Evolutionary conservation across 208 protist genomes (phyloP), one percentile per base, ranked within the genome.

Genomic region (Acanthamoeba culbertsoni): DNA sequence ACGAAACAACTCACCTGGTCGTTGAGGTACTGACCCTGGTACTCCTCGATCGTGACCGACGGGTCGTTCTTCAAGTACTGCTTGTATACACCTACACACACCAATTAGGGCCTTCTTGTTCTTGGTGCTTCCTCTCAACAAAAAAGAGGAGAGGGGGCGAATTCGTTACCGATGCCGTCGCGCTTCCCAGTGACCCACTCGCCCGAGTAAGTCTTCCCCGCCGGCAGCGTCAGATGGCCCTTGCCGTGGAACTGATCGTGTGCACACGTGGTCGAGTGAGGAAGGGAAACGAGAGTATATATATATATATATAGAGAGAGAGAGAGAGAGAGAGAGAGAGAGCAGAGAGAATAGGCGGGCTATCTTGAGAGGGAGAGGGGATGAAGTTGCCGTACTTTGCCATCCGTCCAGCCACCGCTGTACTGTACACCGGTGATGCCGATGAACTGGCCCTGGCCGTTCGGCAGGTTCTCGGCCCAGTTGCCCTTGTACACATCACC

Each of bases 101-200:
- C n/a, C n/a, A n/a, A n/a, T n/a, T n/a, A n/a, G n/a, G n/a, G n/a
- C n/a, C n/a, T n/a, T n/a, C n/a, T n/a, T n/a, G n/a, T n/a, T n/a
- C n/a, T n/a, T n/a, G n/a, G n/a, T n/a, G n/a, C n/a, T n/a, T n/a
- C n/a, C n/a, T n/a, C n/a, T n/a, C n/a, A 68, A 26, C 31, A 68
- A 26, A 33, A 26, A 26, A 26, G 59, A 55, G 59, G 59, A 8
- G 59, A 68, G 16, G 16, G 23, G 59, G 31, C 63, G 63, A 40
- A 31, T 42, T 6, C 31, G 51, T n/a, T 62, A 92, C 86, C 86
- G 40, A 75, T 92, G 48, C 86, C 86, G 35, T 92, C 45, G 28
- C 86, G 40, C 59, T 77, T 79, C 59, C 86, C 86, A 46, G n/a
- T 77, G n/a, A 46, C 86, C 86, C 86, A 92, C 43, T 92, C 86